These are phyloP conservation scores for Chaetoscypha palmicola DNA, from an alignment of 2,329 filamentous ascomycete genomes.

Conservation along the genomic window DNA sequence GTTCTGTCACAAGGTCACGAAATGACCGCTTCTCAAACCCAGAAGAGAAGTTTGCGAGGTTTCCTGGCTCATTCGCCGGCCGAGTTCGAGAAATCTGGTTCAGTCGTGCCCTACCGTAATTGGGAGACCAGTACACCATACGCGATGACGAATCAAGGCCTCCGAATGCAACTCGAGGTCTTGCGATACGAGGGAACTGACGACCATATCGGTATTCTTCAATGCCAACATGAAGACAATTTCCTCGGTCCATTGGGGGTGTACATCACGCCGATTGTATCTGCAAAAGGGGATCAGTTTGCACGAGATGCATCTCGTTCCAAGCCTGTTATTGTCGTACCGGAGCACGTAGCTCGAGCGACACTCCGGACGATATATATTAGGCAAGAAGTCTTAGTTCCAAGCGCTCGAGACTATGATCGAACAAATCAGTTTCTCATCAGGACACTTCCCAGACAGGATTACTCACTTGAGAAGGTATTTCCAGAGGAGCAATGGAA, in stretches of 20 bases:
- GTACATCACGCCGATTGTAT: slow-evolving; percentile 4
- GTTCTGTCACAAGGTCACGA: not conserved
- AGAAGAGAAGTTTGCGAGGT: not conserved
- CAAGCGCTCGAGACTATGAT: slow-evolving; percentile 5
- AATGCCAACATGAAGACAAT: slow-evolving; percentile 7
- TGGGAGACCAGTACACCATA: slow-evolving; percentile 9
- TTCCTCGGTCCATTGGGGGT: slow-evolving; percentile 4
- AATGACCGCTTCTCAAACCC: not conserved
- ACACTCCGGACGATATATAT: slow-evolving; percentile 7
- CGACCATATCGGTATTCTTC: slow-evolving; percentile 5
- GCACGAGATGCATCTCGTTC: not conserved
- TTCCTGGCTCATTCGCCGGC: slow-evolving; percentile 9
- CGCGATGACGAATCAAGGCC: slow-evolving; percentile 9
- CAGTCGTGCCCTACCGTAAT: slow-evolving; percentile 9
- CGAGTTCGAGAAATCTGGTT: slow-evolving; percentile 7
- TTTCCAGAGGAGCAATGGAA: slow-evolving; percentile 2
- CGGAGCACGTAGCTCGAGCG: slow-evolving; percentile 2
- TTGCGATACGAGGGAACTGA: not conserved
- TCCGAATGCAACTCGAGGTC: slow-evolving; percentile 5
- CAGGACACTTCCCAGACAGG: slow-evolving; percentile 1
- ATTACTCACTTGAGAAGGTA: not conserved
- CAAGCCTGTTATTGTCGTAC: slow-evolving; percentile 3
- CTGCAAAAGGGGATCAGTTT: slow-evolving; percentile 7
- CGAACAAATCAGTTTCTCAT: slow-evolving; percentile 7
- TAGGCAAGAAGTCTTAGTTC: slow-evolving; percentile 7